Percentiles rank a stretch among this genome's conserved stretches.
Evolutionary conservation across 768 basidiomycete genomes (phyloP).

Genomic region (Suillus discolor): DNA sequence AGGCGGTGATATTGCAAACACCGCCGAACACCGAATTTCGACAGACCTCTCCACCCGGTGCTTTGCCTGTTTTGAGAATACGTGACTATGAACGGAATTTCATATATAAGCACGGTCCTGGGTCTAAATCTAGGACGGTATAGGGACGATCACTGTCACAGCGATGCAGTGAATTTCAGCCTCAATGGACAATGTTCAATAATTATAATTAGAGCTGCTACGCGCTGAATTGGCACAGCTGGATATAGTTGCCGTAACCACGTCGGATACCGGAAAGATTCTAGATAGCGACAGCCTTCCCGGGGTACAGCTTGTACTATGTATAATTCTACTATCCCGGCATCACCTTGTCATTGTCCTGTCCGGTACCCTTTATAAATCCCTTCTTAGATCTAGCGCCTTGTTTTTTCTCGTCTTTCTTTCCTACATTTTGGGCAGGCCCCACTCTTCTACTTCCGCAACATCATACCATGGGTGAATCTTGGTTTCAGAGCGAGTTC

Average conservation of each 20-base stretch:
- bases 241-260: conserved; percentile 8
- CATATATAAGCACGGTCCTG: too few species aligned
- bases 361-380: conserved; percentile 5
- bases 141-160: too few species aligned
- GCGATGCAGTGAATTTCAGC: too few species aligned
- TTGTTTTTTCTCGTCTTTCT: conserved; percentile 6
- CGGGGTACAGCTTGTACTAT: not conserved
- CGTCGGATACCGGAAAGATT: conserved; percentile 4
- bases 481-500: conserved; percentile 76
- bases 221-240: too few species aligned
- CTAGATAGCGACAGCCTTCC: not conserved
- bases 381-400: not conserved
- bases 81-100: too few species aligned
- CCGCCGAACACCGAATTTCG: too few species aligned
- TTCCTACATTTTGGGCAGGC: conserved; percentile 5
- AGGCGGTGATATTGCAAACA: too few species aligned
- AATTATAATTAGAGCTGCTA: too few species aligned
- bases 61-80: too few species aligned
- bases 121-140: too few species aligned
- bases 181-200: too few species aligned
- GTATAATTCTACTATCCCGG: conserved; percentile 3
- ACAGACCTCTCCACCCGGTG: too few species aligned
- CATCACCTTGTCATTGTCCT: conserved; percentile 5
- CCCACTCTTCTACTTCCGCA: not conserved
- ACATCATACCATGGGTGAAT: conserved; percentile 57